Conservation (phyloP, 2,329 filamentous ascomycete species). For the Zasmidium citrigriseum region DNA sequence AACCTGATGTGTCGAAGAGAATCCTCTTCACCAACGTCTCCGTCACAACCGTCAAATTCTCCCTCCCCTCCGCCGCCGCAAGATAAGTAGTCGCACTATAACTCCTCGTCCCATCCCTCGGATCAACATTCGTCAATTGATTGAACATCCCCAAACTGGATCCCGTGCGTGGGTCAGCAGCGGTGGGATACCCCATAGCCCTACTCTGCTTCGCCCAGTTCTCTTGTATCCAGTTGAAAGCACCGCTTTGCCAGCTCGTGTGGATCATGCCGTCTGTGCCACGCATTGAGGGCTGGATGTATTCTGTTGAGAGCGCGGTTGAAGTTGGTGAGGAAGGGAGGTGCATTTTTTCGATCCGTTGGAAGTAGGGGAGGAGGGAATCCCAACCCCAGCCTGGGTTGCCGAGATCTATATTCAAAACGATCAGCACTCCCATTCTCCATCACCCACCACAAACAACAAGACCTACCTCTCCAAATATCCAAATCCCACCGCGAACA, state of each 20-base stretch:
- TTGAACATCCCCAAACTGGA: slow-evolving; percentile 2
- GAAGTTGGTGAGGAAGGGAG: neutral
- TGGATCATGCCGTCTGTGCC: slow-evolving; percentile 2
- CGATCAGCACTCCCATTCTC: neutral
- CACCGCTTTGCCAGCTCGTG: neutral
- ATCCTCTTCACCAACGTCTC: slow-evolving; percentile 30
- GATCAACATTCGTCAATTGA: neutral
- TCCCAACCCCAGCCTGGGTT: slow-evolving; percentile 29
- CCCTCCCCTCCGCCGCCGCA: slow-evolving; percentile 24
- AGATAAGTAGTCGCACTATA: slow-evolving; percentile 35
- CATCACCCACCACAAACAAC: neutral
- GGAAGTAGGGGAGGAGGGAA: slow-evolving; percentile 16
- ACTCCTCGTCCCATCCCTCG: slow-evolving; percentile 24
- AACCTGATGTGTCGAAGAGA: slow-evolving; percentile 19
- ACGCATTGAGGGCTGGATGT: neutral
- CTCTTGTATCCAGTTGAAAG: neutral
- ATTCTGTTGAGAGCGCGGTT: neutral
- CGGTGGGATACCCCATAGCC: slow-evolving; percentile 1
- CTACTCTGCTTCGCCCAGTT: slow-evolving; percentile 1
- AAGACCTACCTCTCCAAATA: neutral
- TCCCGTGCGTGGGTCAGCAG: neutral
- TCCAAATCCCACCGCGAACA: neutral
- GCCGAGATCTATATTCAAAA: slow-evolving; percentile 10
- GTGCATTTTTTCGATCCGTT: neutral
- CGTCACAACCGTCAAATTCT: slow-evolving; percentile 32